Percentiles rank a stretch among this genome's conserved stretches.
Conservation (phyloP, 78 protist genomes). For the Dictyostelium brefeldianum region DNA sequence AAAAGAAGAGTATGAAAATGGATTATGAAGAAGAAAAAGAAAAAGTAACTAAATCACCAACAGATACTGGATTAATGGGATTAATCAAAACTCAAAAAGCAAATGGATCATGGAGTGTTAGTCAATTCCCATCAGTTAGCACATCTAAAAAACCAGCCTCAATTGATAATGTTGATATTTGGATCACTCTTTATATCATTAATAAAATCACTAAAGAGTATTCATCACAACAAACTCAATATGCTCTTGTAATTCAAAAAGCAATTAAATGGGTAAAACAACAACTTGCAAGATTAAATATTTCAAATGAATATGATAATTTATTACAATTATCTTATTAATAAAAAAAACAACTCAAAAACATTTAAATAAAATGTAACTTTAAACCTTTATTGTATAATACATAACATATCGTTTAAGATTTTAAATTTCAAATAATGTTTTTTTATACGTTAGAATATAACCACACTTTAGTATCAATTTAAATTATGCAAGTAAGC, state of each 20-base stretch:
- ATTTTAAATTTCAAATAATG: no score
- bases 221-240: background rate
- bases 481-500: no score
- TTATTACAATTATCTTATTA: background rate
- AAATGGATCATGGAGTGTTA: constrained; percentile 41
- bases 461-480: no score
- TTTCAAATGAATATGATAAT: background rate
- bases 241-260: constrained; percentile 21
- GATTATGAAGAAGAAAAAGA: no score
- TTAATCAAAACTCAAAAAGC: constrained; percentile 58
- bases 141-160: background rate
- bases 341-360: no score
- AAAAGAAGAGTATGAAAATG: no score
- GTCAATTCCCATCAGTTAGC: background rate
- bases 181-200: constrained; percentile 30
- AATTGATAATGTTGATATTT: constrained; percentile 26
- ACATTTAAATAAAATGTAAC: no score
- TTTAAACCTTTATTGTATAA: no score
- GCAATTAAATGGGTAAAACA: constrained; percentile 25
- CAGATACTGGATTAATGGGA: constrained; percentile 14
- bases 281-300: constrained; percentile 33
- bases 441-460: no score
- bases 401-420: no score
- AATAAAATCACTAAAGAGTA: background rate
- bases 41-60: background rate